These are phyloP conservation scores for Fusarium irregulare DNA, from an alignment of 2,329 filamentous ascomycete species.

Conservation along the genomic window DNA sequence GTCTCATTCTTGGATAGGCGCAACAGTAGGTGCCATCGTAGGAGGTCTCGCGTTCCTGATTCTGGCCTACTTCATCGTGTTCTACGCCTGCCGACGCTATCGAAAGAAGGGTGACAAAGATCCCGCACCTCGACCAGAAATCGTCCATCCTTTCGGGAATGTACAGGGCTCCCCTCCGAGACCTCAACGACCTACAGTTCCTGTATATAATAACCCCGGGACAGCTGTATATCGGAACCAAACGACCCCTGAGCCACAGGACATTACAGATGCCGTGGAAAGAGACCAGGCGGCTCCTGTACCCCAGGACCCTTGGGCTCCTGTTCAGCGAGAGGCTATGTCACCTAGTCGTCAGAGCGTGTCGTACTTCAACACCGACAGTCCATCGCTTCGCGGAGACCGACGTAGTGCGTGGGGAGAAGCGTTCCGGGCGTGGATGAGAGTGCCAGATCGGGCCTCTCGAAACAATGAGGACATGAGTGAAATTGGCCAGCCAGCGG, in stretches of 20 bases:
- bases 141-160: background rate
- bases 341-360: background rate
- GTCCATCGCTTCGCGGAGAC: background rate
- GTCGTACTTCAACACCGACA: background rate
- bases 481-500: background rate
- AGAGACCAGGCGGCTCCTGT: rapidly evolving
- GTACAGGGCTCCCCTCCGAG: background rate
- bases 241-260: background rate
- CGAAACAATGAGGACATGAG: background rate
- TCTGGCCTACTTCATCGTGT: background rate
- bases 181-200: background rate
- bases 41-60: background rate
- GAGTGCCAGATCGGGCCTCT: background rate
- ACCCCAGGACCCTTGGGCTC: background rate
- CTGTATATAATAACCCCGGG: background rate
- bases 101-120: background rate
- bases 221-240: background rate
- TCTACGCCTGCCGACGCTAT: background rate
- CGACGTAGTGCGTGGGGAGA: background rate
- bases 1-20: no score
- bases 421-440: background rate
- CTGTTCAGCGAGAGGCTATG: background rate
- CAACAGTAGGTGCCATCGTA: background rate
- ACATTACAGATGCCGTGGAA: background rate
- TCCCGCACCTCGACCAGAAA: background rate